A percentile compares a stretch with the other conserved stretches of the same genome.
Evolutionary conservation across 2,329 filamentous ascomycete genomes (phyloP).

Genomic region (Aciculosporium take): DNA sequence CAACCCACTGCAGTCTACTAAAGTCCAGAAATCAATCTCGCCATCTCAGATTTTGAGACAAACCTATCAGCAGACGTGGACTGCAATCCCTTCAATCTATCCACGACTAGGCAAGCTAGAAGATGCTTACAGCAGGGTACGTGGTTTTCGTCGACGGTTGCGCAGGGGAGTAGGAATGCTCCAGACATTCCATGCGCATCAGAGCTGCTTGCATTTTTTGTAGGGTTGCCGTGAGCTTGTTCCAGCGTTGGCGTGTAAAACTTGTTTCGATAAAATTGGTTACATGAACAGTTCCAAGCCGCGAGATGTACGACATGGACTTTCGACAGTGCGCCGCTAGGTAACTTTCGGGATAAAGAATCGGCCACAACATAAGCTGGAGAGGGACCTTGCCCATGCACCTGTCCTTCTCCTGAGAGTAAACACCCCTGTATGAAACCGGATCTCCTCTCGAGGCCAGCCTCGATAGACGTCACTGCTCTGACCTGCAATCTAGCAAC

Average conservation of each 20-base stretch:
- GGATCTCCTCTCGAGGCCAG: no score
- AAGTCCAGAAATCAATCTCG: conserved; percentile 45
- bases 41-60: conserved; percentile 52
- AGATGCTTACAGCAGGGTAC: conserved; percentile 74
- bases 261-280: conserved; percentile 60
- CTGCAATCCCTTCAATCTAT: conserved; percentile 47
- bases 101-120: conserved; percentile 64
- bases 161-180: background rate
- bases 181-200: no score
- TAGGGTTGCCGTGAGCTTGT: conserved; percentile 10
- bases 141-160: conserved; percentile 12
- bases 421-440: background rate
- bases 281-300: conserved; percentile 84
- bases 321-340: conserved; percentile 6
- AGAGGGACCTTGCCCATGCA: background rate
- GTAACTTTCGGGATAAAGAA: conserved; percentile 25
- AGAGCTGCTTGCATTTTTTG: background rate
- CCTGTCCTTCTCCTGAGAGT: background rate
- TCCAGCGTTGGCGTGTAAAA: conserved; percentile 3
- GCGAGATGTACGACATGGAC: conserved; percentile 57
- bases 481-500: conserved; percentile 24
- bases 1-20: background rate
- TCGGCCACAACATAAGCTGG: conserved; percentile 46
- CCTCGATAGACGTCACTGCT: background rate
- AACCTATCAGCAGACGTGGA: conserved; percentile 39